phyloP scores from a whole-genome alignment of 805 yeast species.

The Phaffomyces antillensis region DNA sequence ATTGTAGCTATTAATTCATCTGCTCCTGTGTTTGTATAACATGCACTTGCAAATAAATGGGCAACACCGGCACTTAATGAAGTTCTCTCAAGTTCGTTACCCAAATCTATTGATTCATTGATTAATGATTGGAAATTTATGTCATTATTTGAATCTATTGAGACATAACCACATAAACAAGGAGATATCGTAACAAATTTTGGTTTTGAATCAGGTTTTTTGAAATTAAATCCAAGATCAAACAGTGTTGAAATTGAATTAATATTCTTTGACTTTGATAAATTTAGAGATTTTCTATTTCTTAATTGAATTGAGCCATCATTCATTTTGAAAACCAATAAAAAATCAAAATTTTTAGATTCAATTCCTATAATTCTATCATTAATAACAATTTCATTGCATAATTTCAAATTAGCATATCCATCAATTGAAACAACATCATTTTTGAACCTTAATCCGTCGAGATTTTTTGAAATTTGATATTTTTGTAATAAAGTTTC shows the following conservation, averaged over 20 bases:
- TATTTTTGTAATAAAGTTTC: slow-evolving; percentile 18
- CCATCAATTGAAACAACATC: slow-evolving; percentile 15
- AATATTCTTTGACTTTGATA: slow-evolving; percentile 22
- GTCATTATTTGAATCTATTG: slow-evolving; percentile 20
- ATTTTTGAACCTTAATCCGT: slow-evolving; percentile 15
- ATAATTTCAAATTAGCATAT: slow-evolving; percentile 17
- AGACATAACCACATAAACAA: slow-evolving; percentile 36
- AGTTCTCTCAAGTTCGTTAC: slow-evolving; percentile 8
- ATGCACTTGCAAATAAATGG: slow-evolving; percentile 58
- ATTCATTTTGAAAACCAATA: slow-evolving; percentile 32
- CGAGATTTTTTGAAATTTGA: slow-evolving; percentile 18
- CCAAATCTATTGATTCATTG: too few species aligned
- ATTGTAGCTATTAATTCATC: slow-evolving; percentile 64
- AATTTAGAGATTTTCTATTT: slow-evolving; percentile 29
- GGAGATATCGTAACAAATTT: slow-evolving; percentile 41
- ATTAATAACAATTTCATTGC: slow-evolving; percentile 14
- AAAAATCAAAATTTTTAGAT: slow-evolving; percentile 32
- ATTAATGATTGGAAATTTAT: slow-evolving; percentile 9
- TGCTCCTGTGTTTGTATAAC: slow-evolving; percentile 56
- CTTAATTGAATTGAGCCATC: slow-evolving; percentile 42
- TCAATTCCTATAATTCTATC: slow-evolving; percentile 26
- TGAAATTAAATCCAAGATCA: slow-evolving; percentile 50
- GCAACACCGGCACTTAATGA: slow-evolving; percentile 55
- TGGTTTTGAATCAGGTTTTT: slow-evolving; percentile 28
- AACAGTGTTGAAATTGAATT: slow-evolving; percentile 33